Evolutionary conservation across 2,329 filamentous ascomycete species (phyloP).

Genomic region (Acephala macrosclerotiorum): DNA sequence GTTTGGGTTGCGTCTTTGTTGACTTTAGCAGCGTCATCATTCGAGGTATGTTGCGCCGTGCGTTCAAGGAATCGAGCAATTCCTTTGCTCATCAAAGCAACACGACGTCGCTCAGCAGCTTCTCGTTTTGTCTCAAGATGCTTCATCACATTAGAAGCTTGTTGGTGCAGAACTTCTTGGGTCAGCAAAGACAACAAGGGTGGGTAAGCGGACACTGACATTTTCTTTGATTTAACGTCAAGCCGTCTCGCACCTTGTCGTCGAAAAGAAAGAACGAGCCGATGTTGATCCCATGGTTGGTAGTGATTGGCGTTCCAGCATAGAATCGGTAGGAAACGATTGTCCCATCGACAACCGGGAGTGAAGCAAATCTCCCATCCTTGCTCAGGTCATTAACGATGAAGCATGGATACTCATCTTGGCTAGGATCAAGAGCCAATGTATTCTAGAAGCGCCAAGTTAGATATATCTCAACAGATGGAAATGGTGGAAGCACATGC

Average conservation of each 20-base stretch:
- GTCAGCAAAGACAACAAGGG: not conserved
- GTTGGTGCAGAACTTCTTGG: slow-evolving; percentile 31
- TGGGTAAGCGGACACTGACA: slow-evolving; percentile 25
- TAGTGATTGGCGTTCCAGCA: slow-evolving; percentile 40
- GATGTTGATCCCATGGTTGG: slow-evolving; percentile 37
- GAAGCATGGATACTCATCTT: slow-evolving; percentile 36
- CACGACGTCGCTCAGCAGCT: slow-evolving; percentile 36
- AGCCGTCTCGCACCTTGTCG: slow-evolving; percentile 55
- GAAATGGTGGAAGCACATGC: slow-evolving; percentile 24
- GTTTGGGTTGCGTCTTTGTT: not conserved
- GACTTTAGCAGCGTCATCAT: not conserved
- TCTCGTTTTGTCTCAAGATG: slow-evolving; percentile 39
- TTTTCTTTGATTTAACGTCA: slow-evolving; percentile 52
- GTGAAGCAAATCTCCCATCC: slow-evolving; percentile 33
- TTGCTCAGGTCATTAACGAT: slow-evolving; percentile 35
- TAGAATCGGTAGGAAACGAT: slow-evolving; percentile 37
- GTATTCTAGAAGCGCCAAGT: slow-evolving; percentile 27
- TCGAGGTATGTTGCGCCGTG: slow-evolving; percentile 15
- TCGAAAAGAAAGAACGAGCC: slow-evolving; percentile 41
- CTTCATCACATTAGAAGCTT: slow-evolving; percentile 38
- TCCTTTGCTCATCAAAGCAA: slow-evolving; percentile 36
- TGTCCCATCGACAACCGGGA: slow-evolving; percentile 36
- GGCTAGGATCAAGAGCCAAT: slow-evolving; percentile 27
- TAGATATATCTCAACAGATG: not conserved
- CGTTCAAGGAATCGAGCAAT: slow-evolving; percentile 36